Conservation (phyloP, 75 land plant genomes). For the Chamaecyparis obtusa region DNA sequence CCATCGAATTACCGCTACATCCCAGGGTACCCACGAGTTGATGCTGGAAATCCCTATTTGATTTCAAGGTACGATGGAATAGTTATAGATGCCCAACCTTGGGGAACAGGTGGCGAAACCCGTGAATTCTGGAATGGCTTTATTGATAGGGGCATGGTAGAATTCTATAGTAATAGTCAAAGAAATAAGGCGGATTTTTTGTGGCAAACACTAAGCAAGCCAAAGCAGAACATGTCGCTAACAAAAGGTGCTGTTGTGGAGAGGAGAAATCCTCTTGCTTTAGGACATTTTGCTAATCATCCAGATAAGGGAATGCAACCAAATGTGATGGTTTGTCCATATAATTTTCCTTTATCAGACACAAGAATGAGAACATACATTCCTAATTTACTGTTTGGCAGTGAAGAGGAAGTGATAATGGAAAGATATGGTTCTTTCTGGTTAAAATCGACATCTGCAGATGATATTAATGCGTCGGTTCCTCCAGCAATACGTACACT, state of each 20-base stretch:
- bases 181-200: conserved; percentile 24
- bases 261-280: conserved; percentile 82
- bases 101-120: conserved; percentile 77
- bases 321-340: conserved; percentile 93
- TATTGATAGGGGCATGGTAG: background rate
- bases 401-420: conserved; percentile 63
- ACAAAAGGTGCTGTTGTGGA: conserved; percentile 49
- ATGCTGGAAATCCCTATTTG: conserved; percentile 76
- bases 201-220: conserved; percentile 66
- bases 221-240: conserved; percentile 19
- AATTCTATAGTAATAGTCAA: background rate
- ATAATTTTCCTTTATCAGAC: conserved; percentile 63
- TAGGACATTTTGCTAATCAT: conserved; percentile 92
- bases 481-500: conserved; percentile 57
- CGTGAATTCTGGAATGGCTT: conserved; percentile 84
- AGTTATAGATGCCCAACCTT: conserved; percentile 90
- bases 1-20: conserved; percentile 87
- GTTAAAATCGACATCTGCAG: conserved; percentile 45
- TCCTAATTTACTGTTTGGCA: conserved; percentile 78
- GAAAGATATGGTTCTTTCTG: conserved; percentile 75
- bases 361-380: conserved; percentile 70
- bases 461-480: conserved; percentile 11
- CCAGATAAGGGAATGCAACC: conserved; percentile 70
- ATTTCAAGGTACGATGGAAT: conserved; percentile 92
- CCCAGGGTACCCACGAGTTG: conserved; percentile 92